Evolutionary conservation across 1,284 basidiomycete genomes (phyloP).

Genomic region (Fistulinella cinereoalba): DNA sequence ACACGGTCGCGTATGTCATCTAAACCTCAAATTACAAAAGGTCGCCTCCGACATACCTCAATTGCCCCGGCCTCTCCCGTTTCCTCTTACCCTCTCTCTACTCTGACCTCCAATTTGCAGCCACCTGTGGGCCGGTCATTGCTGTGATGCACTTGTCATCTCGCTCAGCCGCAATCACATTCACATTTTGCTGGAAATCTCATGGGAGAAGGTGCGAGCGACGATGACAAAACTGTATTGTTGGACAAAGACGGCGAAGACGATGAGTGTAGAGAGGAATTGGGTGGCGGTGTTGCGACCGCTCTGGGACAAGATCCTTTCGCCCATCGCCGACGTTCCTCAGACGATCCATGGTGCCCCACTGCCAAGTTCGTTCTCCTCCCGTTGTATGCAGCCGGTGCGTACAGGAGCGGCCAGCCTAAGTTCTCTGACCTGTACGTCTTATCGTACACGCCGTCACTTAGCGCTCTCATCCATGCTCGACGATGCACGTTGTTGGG

Average conservation of each 20-base stretch:
- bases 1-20: not conserved
- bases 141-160: slow-evolving; percentile 17
- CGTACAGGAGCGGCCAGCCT: not conserved
- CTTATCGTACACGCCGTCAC: slow-evolving; percentile 34
- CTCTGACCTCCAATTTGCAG: not conserved
- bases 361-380: slow-evolving; percentile 32
- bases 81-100: slow-evolving; percentile 8
- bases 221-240: not conserved
- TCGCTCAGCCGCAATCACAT: slow-evolving; percentile 4
- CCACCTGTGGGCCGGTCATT: not conserved
- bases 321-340: slow-evolving; percentile 21
- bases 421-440: slow-evolving; percentile 27
- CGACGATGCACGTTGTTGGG: not conserved
- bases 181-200: slow-evolving; percentile 14
- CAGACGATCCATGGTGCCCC: slow-evolving; percentile 33
- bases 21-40: not conserved
- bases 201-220: not conserved
- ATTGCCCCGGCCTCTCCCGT: slow-evolving; percentile 11
- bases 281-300: slow-evolving; percentile 13
- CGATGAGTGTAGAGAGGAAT: no score
- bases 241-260: not conserved
- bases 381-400: slow-evolving; percentile 12
- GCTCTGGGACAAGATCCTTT: slow-evolving; percentile 28
- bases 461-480: slow-evolving; percentile 27
- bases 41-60: not conserved